Base-by-base conservation (phyloP, 371 early-diverging fungal species). In the Mortierella polycephala region DNA sequence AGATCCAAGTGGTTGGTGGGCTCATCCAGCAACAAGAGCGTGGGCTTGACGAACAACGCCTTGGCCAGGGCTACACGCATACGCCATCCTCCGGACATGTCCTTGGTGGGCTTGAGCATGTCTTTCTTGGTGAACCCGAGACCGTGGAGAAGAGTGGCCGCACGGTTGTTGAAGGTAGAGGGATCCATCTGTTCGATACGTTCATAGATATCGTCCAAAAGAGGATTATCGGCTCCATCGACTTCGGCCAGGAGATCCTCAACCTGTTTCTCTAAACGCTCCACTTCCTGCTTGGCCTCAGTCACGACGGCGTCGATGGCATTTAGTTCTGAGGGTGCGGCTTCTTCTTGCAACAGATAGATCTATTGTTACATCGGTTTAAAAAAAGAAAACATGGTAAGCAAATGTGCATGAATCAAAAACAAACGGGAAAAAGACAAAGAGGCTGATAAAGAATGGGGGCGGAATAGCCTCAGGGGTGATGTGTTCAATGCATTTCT, bases 11-110 rank as follows among this genome's bases (percentile, higher is more conserved):
- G 97, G 88, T 99, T 99, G 45, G 98, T 90, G 56, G 98, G 98
- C 82, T 99, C 98, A 87, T 99, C 99, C 71, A 99, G 87, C 64
- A 99, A 86, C 79, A 99, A 85, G 11, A 99, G 85, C 8, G 99
- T 99, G 16, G 99, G 99, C 81, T 91, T 90, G 71, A 95, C 92
- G 86, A 98, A 98, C 81, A 99, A 87, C 51, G 99, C 99, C 81
- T 95, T 93, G 54, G 99, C 99, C 42, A 99, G 88, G 9, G 98
- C 94, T 45, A 98, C 98, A 79, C 99, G 91, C 98, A 98, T 98
- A 73, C 98, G 92, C 99, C 99, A 99, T 76, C 99, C 99, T 91
- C 99, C 99, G 82, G 98, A 98, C 86, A 99, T 91, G 75, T 96
- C 96, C 87, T 92, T 94, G 68, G 98, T 98, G 65, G 86, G 88